Percentiles rank a stretch among this genome's conserved stretches.
Conservation (phyloP, 2,329 filamentous ascomycete genomes). For the Fusarium pseudonygamai region DNA sequence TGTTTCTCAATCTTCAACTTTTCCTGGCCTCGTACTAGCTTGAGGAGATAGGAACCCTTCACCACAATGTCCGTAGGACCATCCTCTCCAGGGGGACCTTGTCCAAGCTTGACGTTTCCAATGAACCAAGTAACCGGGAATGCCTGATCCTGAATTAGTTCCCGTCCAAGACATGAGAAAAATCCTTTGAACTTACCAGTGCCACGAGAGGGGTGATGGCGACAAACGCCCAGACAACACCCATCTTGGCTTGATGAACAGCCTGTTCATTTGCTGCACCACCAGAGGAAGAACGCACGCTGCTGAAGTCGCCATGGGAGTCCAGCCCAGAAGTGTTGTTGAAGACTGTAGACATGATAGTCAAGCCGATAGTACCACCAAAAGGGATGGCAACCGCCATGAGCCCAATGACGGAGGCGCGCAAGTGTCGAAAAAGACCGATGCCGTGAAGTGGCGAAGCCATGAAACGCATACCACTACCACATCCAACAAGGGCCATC, state of each 20-base stretch:
- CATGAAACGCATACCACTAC: conserved; percentile 73
- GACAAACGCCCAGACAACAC: conserved; percentile 73
- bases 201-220: conserved; percentile 68
- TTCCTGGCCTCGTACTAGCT: conserved; percentile 33
- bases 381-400: conserved; percentile 69
- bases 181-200: conserved; percentile 43
- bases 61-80: conserved; percentile 43
- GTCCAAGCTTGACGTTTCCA: conserved; percentile 46
- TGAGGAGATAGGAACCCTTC: conserved; percentile 45
- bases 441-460: conserved; percentile 70
- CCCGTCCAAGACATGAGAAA: neutral
- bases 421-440: conserved; percentile 66
- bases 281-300: conserved; percentile 27
- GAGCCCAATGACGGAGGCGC: conserved; percentile 68
- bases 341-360: conserved; percentile 75
- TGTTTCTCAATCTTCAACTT: conserved; percentile 22
- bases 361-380: conserved; percentile 71
- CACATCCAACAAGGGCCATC: conserved; percentile 71
- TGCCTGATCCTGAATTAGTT: conserved; percentile 33
- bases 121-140: conserved; percentile 43
- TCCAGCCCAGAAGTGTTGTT: conserved; percentile 61
- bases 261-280: conserved; percentile 16
- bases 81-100: conserved; percentile 39
- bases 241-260: conserved; percentile 52
- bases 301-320: conserved; percentile 38